Evolutionary conservation across 331 rosid species (phyloP).

Genomic region (Malus hybrid): DNA sequence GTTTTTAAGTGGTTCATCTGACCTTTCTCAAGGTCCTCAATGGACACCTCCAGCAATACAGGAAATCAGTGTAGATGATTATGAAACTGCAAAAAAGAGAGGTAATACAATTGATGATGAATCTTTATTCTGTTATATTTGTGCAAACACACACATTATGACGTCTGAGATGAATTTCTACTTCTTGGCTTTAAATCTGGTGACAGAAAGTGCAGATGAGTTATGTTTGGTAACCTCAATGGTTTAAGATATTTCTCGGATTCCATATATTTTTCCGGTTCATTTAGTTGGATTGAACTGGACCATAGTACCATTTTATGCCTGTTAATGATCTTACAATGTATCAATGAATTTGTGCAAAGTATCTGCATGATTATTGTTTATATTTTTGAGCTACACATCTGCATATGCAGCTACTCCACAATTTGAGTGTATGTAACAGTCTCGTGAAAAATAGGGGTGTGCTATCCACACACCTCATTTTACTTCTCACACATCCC

Average conservation of each 20-base stretch:
- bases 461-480: too few relatives aligned
- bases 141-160: background rate
- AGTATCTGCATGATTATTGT: background rate
- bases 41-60: constrained; percentile 91
- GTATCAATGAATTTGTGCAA: background rate
- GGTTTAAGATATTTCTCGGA: background rate
- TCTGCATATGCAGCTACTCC: background rate
- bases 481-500: too few relatives aligned
- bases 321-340: background rate
- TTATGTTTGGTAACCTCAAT: background rate
- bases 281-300: background rate
- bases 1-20: constrained; percentile 71
- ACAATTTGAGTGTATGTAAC: background rate
- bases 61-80: constrained; percentile 72
- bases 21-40: constrained; percentile 80
- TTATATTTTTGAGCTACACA: background rate
- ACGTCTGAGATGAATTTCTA: background rate
- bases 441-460: background rate
- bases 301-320: background rate
- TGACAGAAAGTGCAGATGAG: background rate
- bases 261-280: background rate
- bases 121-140: background rate
- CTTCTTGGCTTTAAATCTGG: background rate
- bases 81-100: constrained; percentile 46
- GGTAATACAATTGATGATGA: constrained; percentile 26